These are phyloP conservation scores for Globisporangium canariense DNA, from an alignment of 352 stramenopile species.

Conservation along the genomic window DNA sequence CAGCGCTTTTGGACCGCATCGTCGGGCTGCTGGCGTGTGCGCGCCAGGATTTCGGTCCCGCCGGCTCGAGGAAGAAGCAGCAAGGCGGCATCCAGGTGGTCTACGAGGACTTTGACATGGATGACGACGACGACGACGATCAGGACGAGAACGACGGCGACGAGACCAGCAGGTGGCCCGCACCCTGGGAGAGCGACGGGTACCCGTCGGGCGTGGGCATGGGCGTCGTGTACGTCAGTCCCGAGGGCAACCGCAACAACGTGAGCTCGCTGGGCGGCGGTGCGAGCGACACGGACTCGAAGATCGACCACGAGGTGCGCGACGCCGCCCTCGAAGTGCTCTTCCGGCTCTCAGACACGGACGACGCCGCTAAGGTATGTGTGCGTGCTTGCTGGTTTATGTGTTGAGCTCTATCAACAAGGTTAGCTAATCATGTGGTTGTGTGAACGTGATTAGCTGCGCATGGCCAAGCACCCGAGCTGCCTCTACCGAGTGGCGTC, in stretches of 20 bases:
- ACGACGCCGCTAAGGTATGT: constrained; percentile 51
- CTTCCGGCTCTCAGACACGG: constrained; percentile 62
- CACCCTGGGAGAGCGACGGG: constrained; percentile 74
- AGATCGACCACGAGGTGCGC: constrained; percentile 74
- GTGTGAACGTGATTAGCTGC: constrained; percentile 31
- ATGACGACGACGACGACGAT: constrained; percentile 50
- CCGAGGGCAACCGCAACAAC: constrained; percentile 53
- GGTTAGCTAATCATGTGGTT: background rate
- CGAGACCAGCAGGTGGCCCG: constrained; percentile 55
- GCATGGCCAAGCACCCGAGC: constrained; percentile 60
- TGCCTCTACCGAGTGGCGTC: constrained; percentile 53
- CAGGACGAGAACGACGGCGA: constrained; percentile 49
- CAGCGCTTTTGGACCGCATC: constrained; percentile 45
- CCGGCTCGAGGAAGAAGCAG: constrained; percentile 24
- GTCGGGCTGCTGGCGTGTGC: constrained; percentile 49
- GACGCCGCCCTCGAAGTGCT: constrained; percentile 72
- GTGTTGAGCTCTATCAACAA: background rate
- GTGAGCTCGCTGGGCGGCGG: constrained; percentile 16
- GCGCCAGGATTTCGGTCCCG: constrained; percentile 43
- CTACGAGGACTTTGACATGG: constrained; percentile 45
- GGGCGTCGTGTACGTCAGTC: constrained; percentile 75
- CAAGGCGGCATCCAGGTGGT: constrained; percentile 26
- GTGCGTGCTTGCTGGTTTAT: background rate
- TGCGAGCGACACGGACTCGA: constrained; percentile 36
- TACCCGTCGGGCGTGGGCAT: constrained; percentile 65